Conservation (phyloP, 2,329 filamentous ascomycete genomes). For the Hymenoscyphus scutula region DNA sequence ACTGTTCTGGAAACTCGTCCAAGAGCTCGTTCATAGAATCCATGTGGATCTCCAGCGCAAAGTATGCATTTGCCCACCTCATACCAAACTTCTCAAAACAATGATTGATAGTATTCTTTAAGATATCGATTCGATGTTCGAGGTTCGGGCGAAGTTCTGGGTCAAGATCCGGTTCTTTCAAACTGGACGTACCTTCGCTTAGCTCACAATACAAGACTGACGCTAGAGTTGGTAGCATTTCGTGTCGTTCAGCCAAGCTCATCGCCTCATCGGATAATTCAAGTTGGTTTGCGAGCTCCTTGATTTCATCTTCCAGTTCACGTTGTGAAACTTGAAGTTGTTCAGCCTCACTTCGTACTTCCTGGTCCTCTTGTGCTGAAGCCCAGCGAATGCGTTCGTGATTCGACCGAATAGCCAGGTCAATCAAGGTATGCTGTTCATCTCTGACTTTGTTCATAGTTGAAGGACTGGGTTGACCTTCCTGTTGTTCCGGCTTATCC, state of each 20-base stretch:
- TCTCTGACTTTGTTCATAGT: constrained; percentile 47
- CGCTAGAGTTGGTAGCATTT: constrained; percentile 62
- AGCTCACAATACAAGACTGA: constrained; percentile 39
- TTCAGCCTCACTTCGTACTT: constrained; percentile 47
- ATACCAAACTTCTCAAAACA: constrained; percentile 52
- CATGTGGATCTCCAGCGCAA: constrained; percentile 70
- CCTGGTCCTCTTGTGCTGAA: constrained; percentile 48
- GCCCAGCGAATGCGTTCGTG: constrained; percentile 59
- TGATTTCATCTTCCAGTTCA: constrained; percentile 45
- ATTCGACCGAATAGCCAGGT: constrained; percentile 56
- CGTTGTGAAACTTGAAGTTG: constrained; percentile 44
- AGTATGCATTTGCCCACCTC: constrained; percentile 66
- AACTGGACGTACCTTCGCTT: constrained; percentile 7
- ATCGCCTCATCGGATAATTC: constrained; percentile 58
- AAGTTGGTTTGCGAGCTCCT: constrained; percentile 45
- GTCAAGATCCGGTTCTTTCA: constrained; percentile 7
- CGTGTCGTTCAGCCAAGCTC: constrained; percentile 58
- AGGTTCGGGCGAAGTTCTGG: not conserved
- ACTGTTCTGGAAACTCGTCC: constrained; percentile 65
- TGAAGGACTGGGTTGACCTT: constrained; percentile 28
- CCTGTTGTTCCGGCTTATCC: constrained; percentile 27
- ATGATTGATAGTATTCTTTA: constrained; percentile 35
- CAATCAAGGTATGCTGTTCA: constrained; percentile 53
- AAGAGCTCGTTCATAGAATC: constrained; percentile 67
- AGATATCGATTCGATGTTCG: constrained; percentile 10